Base-by-base conservation (phyloP, 441 rosid species). In the Gossypium lobatum region DNA sequence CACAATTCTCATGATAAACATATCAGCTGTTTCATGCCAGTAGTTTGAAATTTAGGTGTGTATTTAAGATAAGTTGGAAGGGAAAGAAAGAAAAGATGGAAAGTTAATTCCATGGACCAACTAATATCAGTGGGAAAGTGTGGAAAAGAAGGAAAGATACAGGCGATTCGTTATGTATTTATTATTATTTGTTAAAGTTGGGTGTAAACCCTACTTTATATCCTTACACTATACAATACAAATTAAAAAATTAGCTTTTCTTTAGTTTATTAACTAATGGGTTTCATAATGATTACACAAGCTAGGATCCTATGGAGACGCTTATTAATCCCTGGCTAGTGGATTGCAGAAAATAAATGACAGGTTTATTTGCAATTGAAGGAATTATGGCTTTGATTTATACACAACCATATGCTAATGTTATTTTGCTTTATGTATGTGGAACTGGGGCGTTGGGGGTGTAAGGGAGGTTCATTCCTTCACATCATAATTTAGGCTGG, bases 211-310 rank as follows among this genome's bases (percentile, higher is more conserved):
- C 42, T 17, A 8, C 72, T 68, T 68, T 68, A 68, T 68, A 68
- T 68, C 60, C 26, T 18, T 69, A 11, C 60, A 52, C 31, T 68
- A 4, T 28, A 52, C 28, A 52, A 28, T 69, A 9, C 26, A 26
- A 69, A 69, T 52, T 69, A 4, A 28, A 50, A 25, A 67, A 67
- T 50, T 25, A 69, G 2, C 48, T 69, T 69, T 69, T 52, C 10
- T 52, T 26, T 69, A 69, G 45, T 69, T 69, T 69, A 69, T 69
- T 28, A 17, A 26, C 2, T 69, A 69, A 52, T 52, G 60, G 72
- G 72, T 28, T 4, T 69, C 72, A 5, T 69, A 52, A 69, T 69
- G 48, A 69, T 69, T 52, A 69, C 72, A 69, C 37, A 9, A 69
- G 61, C 61, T 28, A 52, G 72, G 52, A 68, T 9, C 72, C 25